These are phyloP conservation scores for Chlamydomonas reinhardtii DNA, from an alignment of 163 green algal species.

Conservation along the genomic window DNA sequence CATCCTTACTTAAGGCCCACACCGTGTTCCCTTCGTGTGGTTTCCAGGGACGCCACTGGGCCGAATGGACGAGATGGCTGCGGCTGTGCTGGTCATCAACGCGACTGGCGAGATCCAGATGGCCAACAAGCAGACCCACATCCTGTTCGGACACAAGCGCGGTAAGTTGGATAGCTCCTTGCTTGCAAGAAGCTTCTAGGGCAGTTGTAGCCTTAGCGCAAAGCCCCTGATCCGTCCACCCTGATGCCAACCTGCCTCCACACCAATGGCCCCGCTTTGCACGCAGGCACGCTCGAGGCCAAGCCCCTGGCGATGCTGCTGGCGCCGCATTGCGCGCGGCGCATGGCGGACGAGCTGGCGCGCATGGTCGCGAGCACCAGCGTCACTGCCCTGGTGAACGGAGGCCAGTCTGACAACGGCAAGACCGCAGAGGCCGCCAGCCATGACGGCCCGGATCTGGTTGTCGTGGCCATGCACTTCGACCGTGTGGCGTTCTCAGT, in stretches of 20 bases:
- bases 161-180: too few species aligned
- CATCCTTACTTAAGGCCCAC: too few species aligned
- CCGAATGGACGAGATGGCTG: constrained; percentile 42
- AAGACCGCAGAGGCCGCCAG: not conserved
- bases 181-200: too few species aligned
- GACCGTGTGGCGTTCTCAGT: constrained; percentile 30
- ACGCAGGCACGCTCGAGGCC: constrained; percentile 22
- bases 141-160: constrained; percentile 26
- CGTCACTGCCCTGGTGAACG: not conserved
- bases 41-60: constrained; percentile 31
- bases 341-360: not conserved
- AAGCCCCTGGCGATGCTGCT: constrained; percentile 3
- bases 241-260: too few species aligned
- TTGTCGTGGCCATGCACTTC: constrained; percentile 22
- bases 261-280: too few species aligned
- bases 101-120: constrained; percentile 25
- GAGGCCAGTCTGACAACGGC: not conserved
- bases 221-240: too few species aligned
- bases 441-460: not conserved
- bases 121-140: constrained; percentile 33
- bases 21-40: too few species aligned
- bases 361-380: not conserved
- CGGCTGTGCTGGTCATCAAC: constrained; percentile 37
- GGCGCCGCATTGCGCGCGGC: not conserved
- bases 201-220: too few species aligned